These are phyloP conservation scores for Termitomyces sp. DNA, from an alignment of 768 basidiomycete species.

Conservation along the genomic window DNA sequence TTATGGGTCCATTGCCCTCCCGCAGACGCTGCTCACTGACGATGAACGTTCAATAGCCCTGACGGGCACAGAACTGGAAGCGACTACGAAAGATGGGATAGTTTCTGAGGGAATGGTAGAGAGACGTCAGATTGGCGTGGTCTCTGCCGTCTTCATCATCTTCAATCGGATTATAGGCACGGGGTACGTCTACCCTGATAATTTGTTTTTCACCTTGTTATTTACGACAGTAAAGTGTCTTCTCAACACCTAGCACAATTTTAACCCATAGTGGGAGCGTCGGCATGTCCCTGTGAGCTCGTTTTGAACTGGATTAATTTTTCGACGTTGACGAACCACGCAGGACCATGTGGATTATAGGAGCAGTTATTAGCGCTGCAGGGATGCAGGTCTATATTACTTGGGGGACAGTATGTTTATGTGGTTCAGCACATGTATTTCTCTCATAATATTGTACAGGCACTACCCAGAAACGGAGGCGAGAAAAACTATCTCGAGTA, in stretches of 20 bases:
- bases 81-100: not conserved
- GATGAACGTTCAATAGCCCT: not conserved
- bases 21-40: slow-evolving; percentile 1
- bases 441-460: slow-evolving; percentile 27
- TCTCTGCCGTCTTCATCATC: slow-evolving; percentile 39
- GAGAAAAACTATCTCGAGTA: slow-evolving; percentile 73
- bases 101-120: slow-evolving; percentile 1
- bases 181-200: slow-evolving; percentile 27
- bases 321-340: not conserved
- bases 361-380: slow-evolving; percentile 36
- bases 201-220: not conserved
- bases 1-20: slow-evolving; percentile 8
- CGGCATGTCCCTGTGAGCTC: slow-evolving; percentile 35
- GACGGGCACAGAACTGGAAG: not conserved
- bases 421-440: not conserved
- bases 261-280: slow-evolving; percentile 38
- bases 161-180: slow-evolving; percentile 46
- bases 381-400: slow-evolving; percentile 42
- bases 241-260: slow-evolving; percentile 42
- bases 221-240: slow-evolving; percentile 25
- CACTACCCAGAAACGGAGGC: slow-evolving; percentile 62
- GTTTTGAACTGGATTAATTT: not conserved
- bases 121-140: slow-evolving; percentile 23
- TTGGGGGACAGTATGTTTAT: slow-evolving; percentile 34
- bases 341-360: slow-evolving; percentile 43